phyloP scores from a whole-genome alignment of 768 basidiomycete genomes.

The Boletus tomentosulus region DNA sequence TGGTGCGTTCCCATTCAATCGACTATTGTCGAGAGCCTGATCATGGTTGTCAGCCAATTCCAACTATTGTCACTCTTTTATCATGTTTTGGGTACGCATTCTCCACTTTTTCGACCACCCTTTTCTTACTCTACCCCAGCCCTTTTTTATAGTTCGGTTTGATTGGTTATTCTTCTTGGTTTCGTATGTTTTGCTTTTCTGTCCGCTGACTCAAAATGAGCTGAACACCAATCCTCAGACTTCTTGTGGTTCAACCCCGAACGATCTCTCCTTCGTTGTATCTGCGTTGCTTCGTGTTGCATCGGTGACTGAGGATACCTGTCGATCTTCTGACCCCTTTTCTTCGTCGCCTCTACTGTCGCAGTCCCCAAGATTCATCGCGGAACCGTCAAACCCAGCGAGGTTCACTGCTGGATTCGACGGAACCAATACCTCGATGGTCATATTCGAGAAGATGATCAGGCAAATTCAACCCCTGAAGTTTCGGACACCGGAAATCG shows the following conservation, averaged over 20 bases:
- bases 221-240: too few species aligned
- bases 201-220: neutral
- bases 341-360: neutral
- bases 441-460: too few species aligned
- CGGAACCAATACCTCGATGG: too few species aligned
- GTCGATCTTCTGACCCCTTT: too few species aligned
- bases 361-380: neutral
- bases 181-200: neutral
- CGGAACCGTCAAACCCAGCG: too few species aligned
- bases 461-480: neutral
- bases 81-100: too few species aligned
- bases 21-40: too few species aligned
- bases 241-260: neutral
- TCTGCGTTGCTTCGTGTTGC: neutral
- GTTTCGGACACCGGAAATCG: neutral
- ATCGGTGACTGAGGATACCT: neutral
- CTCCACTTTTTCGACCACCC: too few species aligned
- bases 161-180: neutral
- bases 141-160: neutral
- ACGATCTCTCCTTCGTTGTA: neutral
- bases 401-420: too few species aligned
- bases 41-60: too few species aligned
- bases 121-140: neutral
- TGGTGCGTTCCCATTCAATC: too few species aligned
- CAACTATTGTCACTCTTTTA: too few species aligned